Base-by-base conservation (phyloP, 495 filamentous ascomycete genomes). In the Talaromyces nanjingensis region DNA sequence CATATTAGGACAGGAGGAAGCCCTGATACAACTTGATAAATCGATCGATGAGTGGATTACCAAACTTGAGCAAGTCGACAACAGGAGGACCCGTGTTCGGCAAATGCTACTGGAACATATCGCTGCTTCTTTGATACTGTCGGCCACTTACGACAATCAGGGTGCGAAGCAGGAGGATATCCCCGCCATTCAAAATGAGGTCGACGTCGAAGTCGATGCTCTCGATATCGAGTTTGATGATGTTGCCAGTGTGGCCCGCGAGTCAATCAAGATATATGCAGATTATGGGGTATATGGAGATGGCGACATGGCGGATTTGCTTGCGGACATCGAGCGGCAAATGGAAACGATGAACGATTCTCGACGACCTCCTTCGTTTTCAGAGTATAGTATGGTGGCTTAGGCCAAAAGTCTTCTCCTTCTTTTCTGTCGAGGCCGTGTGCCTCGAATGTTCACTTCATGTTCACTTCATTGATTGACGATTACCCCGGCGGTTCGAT, bases 61-160 rank as follows among this genome's bases (percentile, higher is more conserved):
- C 65, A 91, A 90, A 70, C 82, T 90, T 4, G 89, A 91, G 66
- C 83, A 86, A 63, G 87, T 87, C n/a, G 89, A 91, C 75, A 89
- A 91, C 68, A 78, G 88, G 66, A 82, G 88, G 25, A 83, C 82
- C 14, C 78, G 84, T 31, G 81, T 91, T 25, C 83, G 87, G n/a
- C 87, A 91, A 70, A 91, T 90, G 77, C 78, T 91, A 3, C 80
- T 91, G 3, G 88, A 91, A 71, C 89, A 91, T 69, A 80, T 89
- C 39, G 86, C 87, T 47, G 87, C 87, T 25, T 85, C 86, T 9
- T 70, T 78, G 34, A 72, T 74, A 5, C 63, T 77, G 29, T 72
- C 60, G 61, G 67, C 64, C 20, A 58, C 37, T 22, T 27, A 59
- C 6, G 45, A 29, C 76, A 78, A 65, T 72, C 76, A 24, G 70